Evolutionary conservation across 768 basidiomycete species (phyloP).

Genomic region (Suillus variegatus): DNA sequence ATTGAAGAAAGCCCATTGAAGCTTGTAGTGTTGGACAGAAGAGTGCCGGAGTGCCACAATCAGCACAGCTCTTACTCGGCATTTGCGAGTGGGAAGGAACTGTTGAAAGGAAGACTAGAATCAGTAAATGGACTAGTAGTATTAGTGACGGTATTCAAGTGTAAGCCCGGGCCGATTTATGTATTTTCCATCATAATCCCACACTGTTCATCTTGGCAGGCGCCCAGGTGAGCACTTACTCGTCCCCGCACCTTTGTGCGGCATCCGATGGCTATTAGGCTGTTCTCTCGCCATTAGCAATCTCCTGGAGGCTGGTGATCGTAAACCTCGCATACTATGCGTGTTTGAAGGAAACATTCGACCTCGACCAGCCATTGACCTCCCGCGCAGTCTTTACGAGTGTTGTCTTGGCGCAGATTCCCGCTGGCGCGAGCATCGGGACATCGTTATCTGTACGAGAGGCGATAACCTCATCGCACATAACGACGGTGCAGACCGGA

Average conservation of each 20-base stretch:
- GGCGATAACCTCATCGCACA: neutral
- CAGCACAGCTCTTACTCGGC: neutral
- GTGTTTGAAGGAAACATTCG: neutral
- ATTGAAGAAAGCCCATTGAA: neutral
- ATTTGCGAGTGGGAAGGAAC: neutral
- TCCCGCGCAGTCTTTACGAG: neutral
- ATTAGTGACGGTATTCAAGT: too few relatives aligned
- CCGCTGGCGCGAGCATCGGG: neutral
- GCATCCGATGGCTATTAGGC: neutral
- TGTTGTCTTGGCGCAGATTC: neutral
- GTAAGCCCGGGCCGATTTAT: too few relatives aligned
- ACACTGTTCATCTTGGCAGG: too few relatives aligned
- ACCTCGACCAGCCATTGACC: neutral
- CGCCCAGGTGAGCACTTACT: neutral
- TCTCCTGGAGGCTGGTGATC: neutral
- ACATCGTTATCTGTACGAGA: neutral
- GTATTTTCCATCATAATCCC: too few relatives aligned
- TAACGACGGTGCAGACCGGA: neutral
- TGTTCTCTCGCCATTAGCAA: slow-evolving; percentile 1
- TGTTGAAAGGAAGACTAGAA: neutral
- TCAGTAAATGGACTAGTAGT: too few relatives aligned
- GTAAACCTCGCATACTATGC: slow-evolving; percentile 1
- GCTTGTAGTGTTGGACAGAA: neutral
- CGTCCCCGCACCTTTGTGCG: neutral
- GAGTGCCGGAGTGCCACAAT: neutral